Conservation (phyloP, 805 yeast genomes). For the Wickerhamomyces tratensis region DNA sequence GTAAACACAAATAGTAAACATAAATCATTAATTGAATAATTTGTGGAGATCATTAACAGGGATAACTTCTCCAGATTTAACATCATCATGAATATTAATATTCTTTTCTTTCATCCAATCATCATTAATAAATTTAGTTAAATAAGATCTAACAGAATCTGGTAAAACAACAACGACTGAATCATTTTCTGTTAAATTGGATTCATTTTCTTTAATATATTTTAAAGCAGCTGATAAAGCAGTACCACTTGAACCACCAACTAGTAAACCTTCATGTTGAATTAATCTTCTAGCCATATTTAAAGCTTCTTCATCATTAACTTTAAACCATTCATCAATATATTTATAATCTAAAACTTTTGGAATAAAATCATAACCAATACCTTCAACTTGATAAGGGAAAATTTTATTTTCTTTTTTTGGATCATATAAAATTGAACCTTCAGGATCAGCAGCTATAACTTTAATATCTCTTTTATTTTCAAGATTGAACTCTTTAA, state of each 20-base stretch:
- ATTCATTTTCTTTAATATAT: constrained; percentile 50
- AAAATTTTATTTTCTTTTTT: constrained; percentile 46
- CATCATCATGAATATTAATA: constrained; percentile 41
- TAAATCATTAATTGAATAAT: no score
- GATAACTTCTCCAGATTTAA: constrained; percentile 16
- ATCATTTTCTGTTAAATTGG: constrained; percentile 55
- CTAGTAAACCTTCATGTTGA: constrained; percentile 75
- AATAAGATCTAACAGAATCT: constrained; percentile 77
- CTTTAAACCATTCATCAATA: constrained; percentile 78
- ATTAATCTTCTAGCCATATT: constrained; percentile 73
- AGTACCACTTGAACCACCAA: constrained; percentile 86
- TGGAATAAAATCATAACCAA: constrained; percentile 84
- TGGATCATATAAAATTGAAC: constrained; percentile 78
- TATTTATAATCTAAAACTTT: constrained; percentile 59
- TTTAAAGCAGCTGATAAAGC: constrained; percentile 73
- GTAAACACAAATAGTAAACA: no score
- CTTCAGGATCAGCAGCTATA: constrained; percentile 80
- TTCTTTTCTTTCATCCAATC: constrained; percentile 83
- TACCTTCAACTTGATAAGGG: constrained; percentile 80
- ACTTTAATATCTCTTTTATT: constrained; percentile 51
- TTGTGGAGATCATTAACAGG: constrained; percentile 15
- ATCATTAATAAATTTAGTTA: constrained; percentile 82
- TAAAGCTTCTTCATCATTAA: constrained; percentile 76
- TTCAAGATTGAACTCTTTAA: constrained; percentile 37
- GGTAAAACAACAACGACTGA: constrained; percentile 76